A percentile compares a stretch with the other conserved stretches of the same genome.
Evolutionary conservation across 1,284 basidiomycete species (phyloP).

Genomic region (Neolentinus lepideus): DNA sequence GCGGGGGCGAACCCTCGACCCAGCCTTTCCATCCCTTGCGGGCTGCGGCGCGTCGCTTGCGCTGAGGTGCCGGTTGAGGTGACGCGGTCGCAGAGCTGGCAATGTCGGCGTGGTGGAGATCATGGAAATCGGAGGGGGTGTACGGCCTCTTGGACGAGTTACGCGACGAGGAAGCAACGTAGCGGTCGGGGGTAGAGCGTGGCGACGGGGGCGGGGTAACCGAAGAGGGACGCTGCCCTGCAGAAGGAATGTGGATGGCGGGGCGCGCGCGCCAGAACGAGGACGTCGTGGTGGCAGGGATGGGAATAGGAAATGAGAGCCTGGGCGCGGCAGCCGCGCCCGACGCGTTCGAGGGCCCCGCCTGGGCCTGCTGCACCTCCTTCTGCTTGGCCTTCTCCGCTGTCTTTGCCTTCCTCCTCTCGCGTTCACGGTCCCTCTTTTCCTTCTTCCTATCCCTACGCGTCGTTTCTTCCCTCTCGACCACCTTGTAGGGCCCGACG

Average conservation of each 20-base stretch:
- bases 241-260: slow-evolving; percentile 56
- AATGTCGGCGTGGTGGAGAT: slow-evolving; percentile 23
- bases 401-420: slow-evolving; percentile 22
- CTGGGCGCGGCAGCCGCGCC: slow-evolving; percentile 4
- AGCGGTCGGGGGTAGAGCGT: slow-evolving; percentile 64
- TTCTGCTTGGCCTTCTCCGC: slow-evolving; percentile 18
- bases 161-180: slow-evolving; percentile 62
- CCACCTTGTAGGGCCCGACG: slow-evolving; percentile 52
- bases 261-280: slow-evolving; percentile 61
- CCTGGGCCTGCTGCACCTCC: slow-evolving; percentile 16
- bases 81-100: slow-evolving; percentile 21
- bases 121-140: slow-evolving; percentile 50
- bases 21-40: slow-evolving; percentile 83
- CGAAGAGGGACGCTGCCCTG: slow-evolving; percentile 55
- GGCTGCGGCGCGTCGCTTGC: slow-evolving; percentile 64
- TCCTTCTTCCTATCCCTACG: slow-evolving; percentile 43
- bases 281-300: slow-evolving; percentile 22
- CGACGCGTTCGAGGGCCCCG: slow-evolving; percentile 9
- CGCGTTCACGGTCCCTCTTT: slow-evolving; percentile 40
- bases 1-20: slow-evolving; percentile 75
- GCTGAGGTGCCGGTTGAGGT: slow-evolving; percentile 21
- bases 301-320: slow-evolving; percentile 2
- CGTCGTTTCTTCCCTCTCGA: slow-evolving; percentile 51
- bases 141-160: slow-evolving; percentile 72
- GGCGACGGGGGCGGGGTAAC: slow-evolving; percentile 70